Percentiles rank a stretch among this genome's conserved stretches.
Conservation (phyloP, 2,329 filamentous ascomycete genomes). For the Ceratocystis variospora region DNA sequence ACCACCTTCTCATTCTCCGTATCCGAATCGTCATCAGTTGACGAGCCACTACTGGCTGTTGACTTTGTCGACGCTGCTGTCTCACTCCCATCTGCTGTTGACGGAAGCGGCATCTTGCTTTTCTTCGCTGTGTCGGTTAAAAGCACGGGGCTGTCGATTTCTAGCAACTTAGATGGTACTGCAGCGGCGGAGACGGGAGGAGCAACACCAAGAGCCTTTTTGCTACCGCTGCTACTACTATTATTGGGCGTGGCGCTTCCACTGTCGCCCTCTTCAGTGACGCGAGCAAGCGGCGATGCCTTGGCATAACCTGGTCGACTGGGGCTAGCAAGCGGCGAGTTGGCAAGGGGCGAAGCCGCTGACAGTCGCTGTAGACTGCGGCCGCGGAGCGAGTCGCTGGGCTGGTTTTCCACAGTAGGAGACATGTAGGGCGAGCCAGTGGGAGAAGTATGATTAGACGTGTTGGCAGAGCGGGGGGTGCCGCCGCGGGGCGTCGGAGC, state of each 20-base stretch:
- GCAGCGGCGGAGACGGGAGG: slow-evolving; percentile 28
- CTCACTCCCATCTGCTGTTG: slow-evolving; percentile 24
- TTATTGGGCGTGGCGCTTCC: slow-evolving; percentile 1
- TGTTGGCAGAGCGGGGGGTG: slow-evolving; percentile 28
- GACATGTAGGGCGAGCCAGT: slow-evolving; percentile 50
- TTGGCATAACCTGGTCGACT: slow-evolving; percentile 53
- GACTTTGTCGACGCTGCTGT: slow-evolving; percentile 26
- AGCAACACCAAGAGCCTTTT: slow-evolving; percentile 27
- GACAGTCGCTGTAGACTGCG: slow-evolving; percentile 54
- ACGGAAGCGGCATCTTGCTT: slow-evolving; percentile 26
- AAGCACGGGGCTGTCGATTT: slow-evolving; percentile 37
- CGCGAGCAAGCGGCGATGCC: slow-evolving; percentile 57
- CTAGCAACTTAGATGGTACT: slow-evolving; percentile 39
- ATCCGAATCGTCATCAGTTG: slow-evolving; percentile 27
- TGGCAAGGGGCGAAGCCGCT: slow-evolving; percentile 33
- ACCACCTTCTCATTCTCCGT: slow-evolving; percentile 31
- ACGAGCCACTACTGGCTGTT: slow-evolving; percentile 15
- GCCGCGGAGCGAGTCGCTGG: slow-evolving; percentile 47
- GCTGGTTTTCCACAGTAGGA: slow-evolving; percentile 38
- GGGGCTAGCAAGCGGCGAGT: slow-evolving; percentile 48
- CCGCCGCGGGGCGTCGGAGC: slow-evolving; percentile 26
- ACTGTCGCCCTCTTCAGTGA: slow-evolving; percentile 49
- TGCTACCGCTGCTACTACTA: no score
- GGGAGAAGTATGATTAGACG: slow-evolving; percentile 19
- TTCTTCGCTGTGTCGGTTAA: slow-evolving; percentile 30